Conservation (phyloP, 2,329 filamentous ascomycete species). For the Colletotrichum trifolii region DNA sequence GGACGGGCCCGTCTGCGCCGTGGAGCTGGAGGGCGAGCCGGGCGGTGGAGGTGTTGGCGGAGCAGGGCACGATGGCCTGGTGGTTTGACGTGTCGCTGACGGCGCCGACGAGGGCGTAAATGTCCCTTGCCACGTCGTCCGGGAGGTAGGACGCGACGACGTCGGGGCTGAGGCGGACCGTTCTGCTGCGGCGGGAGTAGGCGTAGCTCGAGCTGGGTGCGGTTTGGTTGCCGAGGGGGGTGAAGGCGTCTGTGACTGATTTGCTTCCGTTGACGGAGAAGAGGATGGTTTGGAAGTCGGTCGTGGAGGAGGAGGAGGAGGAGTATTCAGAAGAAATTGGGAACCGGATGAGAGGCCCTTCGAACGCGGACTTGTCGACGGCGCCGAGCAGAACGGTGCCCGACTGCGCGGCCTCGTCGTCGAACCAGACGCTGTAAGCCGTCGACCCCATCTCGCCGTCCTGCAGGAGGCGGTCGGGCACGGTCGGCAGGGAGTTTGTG, state of each 20-base stretch:
- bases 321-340: not conserved
- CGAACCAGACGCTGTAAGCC: constrained; percentile 76
- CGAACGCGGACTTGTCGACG: constrained; percentile 31
- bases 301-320: not conserved
- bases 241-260: not conserved
- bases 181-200: not conserved
- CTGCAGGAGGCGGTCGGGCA: constrained; percentile 72
- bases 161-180: constrained; percentile 16
- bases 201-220: not conserved
- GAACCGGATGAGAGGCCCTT: constrained; percentile 40
- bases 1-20: constrained; percentile 41
- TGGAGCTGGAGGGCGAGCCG: constrained; percentile 43
- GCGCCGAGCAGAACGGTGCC: constrained; percentile 33
- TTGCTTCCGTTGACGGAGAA: constrained; percentile 23
- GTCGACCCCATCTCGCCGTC: constrained; percentile 71
- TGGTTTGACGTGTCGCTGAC: constrained; percentile 33
- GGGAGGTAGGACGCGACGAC: constrained; percentile 38
- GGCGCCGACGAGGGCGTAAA: constrained; percentile 44
- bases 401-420: constrained; percentile 1
- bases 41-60: constrained; percentile 36
- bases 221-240: constrained; percentile 3
- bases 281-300: constrained; percentile 13
- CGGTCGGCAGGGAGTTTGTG: constrained; percentile 58
- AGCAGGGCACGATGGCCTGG: constrained; percentile 42
- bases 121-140: constrained; percentile 38